phyloP scores from a whole-genome alignment of 2,329 filamentous ascomycete species.

The Hypoxylon sp. region DNA sequence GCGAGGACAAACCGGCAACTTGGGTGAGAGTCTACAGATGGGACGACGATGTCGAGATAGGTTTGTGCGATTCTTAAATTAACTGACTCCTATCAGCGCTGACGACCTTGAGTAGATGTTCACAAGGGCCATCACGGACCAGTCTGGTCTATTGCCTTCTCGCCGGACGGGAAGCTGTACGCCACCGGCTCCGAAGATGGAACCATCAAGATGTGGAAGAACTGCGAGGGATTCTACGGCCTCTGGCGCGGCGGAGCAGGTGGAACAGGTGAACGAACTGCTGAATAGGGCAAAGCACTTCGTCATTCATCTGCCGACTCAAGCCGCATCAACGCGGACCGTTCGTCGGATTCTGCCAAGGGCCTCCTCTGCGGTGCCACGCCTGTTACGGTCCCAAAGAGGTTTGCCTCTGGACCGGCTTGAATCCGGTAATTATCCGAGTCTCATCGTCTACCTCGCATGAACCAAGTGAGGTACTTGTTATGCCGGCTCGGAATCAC shows the following conservation, averaged over 20 bases:
- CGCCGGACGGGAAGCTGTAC: constrained; percentile 94
- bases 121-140: constrained; percentile 98
- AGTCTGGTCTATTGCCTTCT: constrained; percentile 96
- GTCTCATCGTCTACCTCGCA: neutral
- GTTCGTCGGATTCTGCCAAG: constrained; percentile 17
- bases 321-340: constrained; percentile 19
- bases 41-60: constrained; percentile 83
- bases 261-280: constrained; percentile 49
- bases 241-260: constrained; percentile 68
- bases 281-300: constrained; percentile 54
- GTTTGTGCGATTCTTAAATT: constrained; percentile 58
- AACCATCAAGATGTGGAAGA: constrained; percentile 93
- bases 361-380: constrained; percentile 36
- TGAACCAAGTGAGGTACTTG: constrained; percentile 5
- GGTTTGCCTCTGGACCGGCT: neutral
- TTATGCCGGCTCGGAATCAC: constrained; percentile 9
- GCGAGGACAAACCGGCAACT: constrained; percentile 86
- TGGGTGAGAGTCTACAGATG: constrained; percentile 97
- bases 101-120: constrained; percentile 69
- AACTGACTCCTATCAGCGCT: constrained; percentile 30
- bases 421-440: neutral
- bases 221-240: constrained; percentile 74
- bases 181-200: constrained; percentile 97
- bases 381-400: constrained; percentile 9
- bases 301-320: constrained; percentile 34